Evolutionary conservation across 495 filamentous ascomycete species (phyloP).

Genomic region (Lentithecium fluviatile): DNA sequence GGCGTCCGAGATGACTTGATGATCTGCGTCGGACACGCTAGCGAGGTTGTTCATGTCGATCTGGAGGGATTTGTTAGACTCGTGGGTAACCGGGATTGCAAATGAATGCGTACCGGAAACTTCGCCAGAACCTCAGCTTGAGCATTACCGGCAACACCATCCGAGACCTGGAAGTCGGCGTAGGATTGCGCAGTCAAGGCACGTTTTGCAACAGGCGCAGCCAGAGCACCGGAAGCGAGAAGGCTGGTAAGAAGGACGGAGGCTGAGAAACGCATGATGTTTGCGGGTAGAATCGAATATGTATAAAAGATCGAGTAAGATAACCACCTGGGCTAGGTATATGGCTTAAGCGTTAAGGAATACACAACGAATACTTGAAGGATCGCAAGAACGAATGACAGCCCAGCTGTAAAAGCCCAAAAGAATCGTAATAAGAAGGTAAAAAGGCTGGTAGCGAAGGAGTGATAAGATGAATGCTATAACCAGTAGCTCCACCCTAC

Average conservation of each 20-base stretch:
- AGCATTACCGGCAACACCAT: slow-evolving; percentile 48
- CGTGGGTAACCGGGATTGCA: not conserved
- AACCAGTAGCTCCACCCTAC: not conserved
- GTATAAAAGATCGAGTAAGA: not conserved
- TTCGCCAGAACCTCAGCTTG: slow-evolving; percentile 47
- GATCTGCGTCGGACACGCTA: slow-evolving; percentile 41
- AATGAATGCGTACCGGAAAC: slow-evolving; percentile 44
- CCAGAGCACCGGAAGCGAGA: slow-evolving; percentile 9
- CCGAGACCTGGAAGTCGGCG: slow-evolving; percentile 44
- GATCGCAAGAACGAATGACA: slow-evolving; percentile 29
- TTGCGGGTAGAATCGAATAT: not conserved
- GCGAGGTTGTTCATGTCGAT: slow-evolving; percentile 44
- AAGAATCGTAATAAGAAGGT: not conserved
- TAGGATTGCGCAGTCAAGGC: slow-evolving; percentile 20
- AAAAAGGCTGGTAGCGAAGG: slow-evolving; percentile 2
- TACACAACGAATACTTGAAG: too few species aligned
- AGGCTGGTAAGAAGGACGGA: slow-evolving; percentile 14
- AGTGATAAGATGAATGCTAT: slow-evolving; percentile 10
- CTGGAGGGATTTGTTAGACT: slow-evolving; percentile 27
- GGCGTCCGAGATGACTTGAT: slow-evolving; percentile 46
- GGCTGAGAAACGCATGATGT: slow-evolving; percentile 26
- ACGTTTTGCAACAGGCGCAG: slow-evolving; percentile 10
- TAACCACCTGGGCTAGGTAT: too few species aligned
- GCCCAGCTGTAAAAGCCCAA: slow-evolving; percentile 12
- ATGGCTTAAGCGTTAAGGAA: too few species aligned